Evolutionary conservation across 2,329 filamentous ascomycete species (phyloP), one percentile per base, ranked within the genome.

Genomic region (Pseudogymnoascus destructans): DNA sequence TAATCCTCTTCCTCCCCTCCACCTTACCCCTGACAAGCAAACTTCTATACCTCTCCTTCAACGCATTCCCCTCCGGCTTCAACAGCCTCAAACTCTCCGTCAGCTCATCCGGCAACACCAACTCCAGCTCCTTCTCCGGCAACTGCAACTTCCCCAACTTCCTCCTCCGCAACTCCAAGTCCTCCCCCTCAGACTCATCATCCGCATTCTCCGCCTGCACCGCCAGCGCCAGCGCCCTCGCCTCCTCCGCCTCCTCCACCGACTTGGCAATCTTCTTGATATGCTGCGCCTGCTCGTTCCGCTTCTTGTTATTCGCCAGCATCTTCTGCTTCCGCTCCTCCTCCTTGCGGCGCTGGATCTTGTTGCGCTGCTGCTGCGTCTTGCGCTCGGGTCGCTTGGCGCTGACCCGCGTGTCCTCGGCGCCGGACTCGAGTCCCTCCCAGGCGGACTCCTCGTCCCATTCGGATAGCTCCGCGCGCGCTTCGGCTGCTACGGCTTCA

Each of bases 51-150:
- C 93, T 80, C 68, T 98, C 93, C 64, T 89, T 89, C 65, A 98
- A 77, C 36, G 96, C 75, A 69, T 96, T 97, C n/a, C 93, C 93
- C 72, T 98, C 93, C 0, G 93, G 93, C 72, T 92, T 95, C 63
- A 95, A 73, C 68, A 90, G 72, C 68, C 93, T 73, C 67, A 96
- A 73, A 55, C 89, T 85, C 68, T 95, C 81, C 72, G 95, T 79
- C 67, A 93, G 72, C 75, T 98, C 82, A 73, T 97, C 83, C 38
- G 89, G 80, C 61, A 96, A 72, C 61, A 96, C 78, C 65, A 96
- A 71, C 72, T 96, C 83, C 66, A 97, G 74, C 62, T 88, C 77
- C 70, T 87, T 87, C 68, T 93, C 85, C 0, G 89, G 90, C 46
- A 93, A 73, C 64, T 80, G 81, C 68, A 77, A 74, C 70, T 87